phyloP scores from a whole-genome alignment of 345 rosid species.

The Sonneratia caseolaris region DNA sequence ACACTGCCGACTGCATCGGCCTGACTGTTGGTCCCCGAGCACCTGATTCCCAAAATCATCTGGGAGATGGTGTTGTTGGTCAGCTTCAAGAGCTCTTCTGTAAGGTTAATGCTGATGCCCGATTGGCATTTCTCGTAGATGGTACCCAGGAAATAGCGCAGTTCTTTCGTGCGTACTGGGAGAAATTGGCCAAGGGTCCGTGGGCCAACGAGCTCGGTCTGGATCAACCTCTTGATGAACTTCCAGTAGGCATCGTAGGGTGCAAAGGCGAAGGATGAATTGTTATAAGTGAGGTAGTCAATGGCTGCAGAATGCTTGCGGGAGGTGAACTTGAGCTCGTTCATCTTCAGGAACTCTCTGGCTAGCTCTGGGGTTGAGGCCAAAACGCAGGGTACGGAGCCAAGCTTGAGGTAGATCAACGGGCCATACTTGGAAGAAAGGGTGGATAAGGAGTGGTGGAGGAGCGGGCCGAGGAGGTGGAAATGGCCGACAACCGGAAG shows the following conservation, averaged over 20 bases:
- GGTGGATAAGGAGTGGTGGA: constrained; percentile 24
- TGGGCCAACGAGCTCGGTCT: constrained; percentile 33
- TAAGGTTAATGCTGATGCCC: constrained; percentile 23
- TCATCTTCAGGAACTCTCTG: constrained; percentile 22
- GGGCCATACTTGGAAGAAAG: constrained; percentile 22
- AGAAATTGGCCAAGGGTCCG: constrained; percentile 25
- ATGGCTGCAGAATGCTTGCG: constrained; percentile 28
- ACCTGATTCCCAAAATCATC: constrained; percentile 34
- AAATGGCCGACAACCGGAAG: constrained; percentile 39
- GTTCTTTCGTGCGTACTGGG: constrained; percentile 24
- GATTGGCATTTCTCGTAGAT: constrained; percentile 12
- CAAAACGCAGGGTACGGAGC: constrained; percentile 28
- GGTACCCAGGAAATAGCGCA: constrained; percentile 10
- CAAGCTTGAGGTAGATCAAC: constrained; percentile 21
- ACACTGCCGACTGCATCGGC: constrained; percentile 23
- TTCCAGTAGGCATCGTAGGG: constrained; percentile 38
- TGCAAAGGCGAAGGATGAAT: constrained; percentile 32
- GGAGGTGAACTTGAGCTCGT: constrained; percentile 27
- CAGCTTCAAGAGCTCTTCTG: constrained; percentile 28
- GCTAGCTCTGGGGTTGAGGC: constrained; percentile 33
- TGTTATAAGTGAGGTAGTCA: constrained; percentile 25
- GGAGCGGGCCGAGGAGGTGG: constrained; percentile 30
- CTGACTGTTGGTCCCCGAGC: constrained; percentile 18
- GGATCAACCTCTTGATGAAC: constrained; percentile 35
- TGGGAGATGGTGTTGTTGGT: constrained; percentile 30